phyloP scores from a whole-genome alignment of 2,329 filamentous ascomycete species.

The Madurella mycetomatis region DNA sequence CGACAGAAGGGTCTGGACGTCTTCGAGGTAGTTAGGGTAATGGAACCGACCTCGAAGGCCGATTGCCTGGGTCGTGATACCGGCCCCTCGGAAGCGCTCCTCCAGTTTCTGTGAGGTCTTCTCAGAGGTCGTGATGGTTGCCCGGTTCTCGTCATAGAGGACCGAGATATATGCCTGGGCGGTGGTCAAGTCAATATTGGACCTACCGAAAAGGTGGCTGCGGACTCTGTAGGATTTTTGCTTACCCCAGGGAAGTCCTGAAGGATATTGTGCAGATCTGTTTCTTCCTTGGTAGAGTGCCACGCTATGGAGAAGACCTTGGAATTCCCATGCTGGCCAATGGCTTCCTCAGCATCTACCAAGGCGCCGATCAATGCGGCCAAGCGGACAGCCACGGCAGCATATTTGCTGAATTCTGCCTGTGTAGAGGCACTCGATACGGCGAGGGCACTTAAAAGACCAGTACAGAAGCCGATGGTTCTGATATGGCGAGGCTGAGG shows the following conservation, averaged over 20 bases:
- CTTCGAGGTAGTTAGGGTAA: conserved; percentile 11
- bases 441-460: conserved; percentile 36
- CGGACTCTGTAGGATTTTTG: no score
- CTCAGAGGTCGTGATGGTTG: conserved; percentile 32
- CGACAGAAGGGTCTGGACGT: conserved; percentile 22
- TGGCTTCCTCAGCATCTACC: conserved; percentile 34
- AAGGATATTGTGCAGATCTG: conserved; percentile 22
- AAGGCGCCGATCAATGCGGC: conserved; percentile 36
- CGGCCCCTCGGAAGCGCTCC: conserved; percentile 25
- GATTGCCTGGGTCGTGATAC: conserved; percentile 29
- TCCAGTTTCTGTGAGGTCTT: conserved; percentile 17
- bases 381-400: conserved; percentile 35
- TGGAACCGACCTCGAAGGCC: conserved; percentile 34
- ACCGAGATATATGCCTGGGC: conserved; percentile 37
- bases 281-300: conserved; percentile 17
- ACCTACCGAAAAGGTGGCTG: no score
- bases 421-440: conserved; percentile 30
- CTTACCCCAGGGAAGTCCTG: no score
- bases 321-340: conserved; percentile 20
- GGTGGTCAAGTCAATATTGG: no score
- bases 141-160: conserved; percentile 34
- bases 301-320: conserved; percentile 27
- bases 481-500: no score
- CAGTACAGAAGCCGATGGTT: conserved; percentile 36
- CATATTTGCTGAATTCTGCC: conserved; percentile 32